Percentiles rank a stretch among this genome's conserved stretches.
Evolutionary conservation across 306 rosid species (phyloP).

Genomic region (Casuarina glauca): DNA sequence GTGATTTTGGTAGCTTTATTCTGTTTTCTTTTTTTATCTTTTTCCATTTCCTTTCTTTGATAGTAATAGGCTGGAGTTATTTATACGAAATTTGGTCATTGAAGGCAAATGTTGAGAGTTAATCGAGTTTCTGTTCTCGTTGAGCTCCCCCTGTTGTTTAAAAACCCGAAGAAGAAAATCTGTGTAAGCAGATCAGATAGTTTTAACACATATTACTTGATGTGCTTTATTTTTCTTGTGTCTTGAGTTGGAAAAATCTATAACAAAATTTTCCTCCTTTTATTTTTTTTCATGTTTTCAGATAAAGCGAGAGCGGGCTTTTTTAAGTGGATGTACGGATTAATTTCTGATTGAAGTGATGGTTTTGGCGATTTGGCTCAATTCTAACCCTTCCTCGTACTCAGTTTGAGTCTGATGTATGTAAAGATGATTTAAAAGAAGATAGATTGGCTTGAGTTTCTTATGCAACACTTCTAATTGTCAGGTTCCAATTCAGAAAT

Average conservation of each 20-base stretch:
- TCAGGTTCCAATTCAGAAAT: slow-evolving; percentile 28
- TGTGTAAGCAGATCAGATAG: background rate
- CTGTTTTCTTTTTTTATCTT: background rate
- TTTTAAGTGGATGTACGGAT: slow-evolving; percentile 5
- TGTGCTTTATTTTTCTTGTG: background rate
- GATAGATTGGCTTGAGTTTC: background rate
- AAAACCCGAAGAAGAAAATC: background rate
- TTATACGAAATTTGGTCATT: background rate
- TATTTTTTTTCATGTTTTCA: background rate
- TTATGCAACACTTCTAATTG: slow-evolving; percentile 12
- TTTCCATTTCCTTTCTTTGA: background rate
- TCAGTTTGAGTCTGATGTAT: background rate
- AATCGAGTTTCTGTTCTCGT: background rate
- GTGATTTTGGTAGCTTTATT: background rate
- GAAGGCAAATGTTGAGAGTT: background rate
- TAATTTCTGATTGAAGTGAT: background rate
- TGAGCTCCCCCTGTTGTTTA: background rate
- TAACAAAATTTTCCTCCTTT: background rate
- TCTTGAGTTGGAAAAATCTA: background rate
- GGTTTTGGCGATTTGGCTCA: background rate
- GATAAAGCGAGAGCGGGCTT: slow-evolving; percentile 1
- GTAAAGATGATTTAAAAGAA: background rate
- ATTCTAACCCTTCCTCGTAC: background rate
- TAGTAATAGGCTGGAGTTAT: background rate
- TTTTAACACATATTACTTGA: background rate